phyloP scores from a whole-genome alignment of 2,329 filamentous ascomycete species.

The Pseudodiploospora longispora region DNA sequence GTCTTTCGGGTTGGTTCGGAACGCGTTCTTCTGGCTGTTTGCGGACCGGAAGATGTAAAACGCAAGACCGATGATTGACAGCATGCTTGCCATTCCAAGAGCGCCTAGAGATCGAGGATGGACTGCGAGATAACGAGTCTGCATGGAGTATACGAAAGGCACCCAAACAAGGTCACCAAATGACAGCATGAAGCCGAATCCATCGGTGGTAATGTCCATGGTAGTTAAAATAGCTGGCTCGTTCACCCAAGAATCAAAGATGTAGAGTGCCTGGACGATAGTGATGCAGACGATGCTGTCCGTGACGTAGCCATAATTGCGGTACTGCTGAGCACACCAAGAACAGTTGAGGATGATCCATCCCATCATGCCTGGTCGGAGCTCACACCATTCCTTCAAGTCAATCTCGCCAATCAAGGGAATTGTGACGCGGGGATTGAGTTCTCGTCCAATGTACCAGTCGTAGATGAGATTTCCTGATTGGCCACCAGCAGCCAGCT shows the following conservation, averaged over 20 bases:
- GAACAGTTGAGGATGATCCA: conserved; percentile 82
- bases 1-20: conserved; percentile 80
- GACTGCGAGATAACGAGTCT: conserved; percentile 74
- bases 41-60: conserved; percentile 89
- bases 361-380: conserved; percentile 84
- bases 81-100: conserved; percentile 54
- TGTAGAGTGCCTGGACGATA: conserved; percentile 70
- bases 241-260: conserved; percentile 78
- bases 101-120: conserved; percentile 75
- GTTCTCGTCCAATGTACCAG: conserved; percentile 92
- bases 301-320: conserved; percentile 71
- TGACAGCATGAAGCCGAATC: conserved; percentile 89
- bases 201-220: conserved; percentile 88
- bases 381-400: conserved; percentile 82
- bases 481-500: conserved; percentile 74
- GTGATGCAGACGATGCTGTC: conserved; percentile 80
- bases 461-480: conserved; percentile 85
- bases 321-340: conserved; percentile 82
- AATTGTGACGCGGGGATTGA: conserved; percentile 77
- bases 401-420: conserved; percentile 80
- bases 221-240: conserved; percentile 85
- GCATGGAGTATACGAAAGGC: conserved; percentile 79
- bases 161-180: conserved; percentile 93
- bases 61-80: conserved; percentile 61
- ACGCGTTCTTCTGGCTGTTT: conserved; percentile 92